These are phyloP conservation scores for Debaryomyces subglobosus DNA, from an alignment of 1,139 yeast species.

Conservation along the genomic window DNA sequence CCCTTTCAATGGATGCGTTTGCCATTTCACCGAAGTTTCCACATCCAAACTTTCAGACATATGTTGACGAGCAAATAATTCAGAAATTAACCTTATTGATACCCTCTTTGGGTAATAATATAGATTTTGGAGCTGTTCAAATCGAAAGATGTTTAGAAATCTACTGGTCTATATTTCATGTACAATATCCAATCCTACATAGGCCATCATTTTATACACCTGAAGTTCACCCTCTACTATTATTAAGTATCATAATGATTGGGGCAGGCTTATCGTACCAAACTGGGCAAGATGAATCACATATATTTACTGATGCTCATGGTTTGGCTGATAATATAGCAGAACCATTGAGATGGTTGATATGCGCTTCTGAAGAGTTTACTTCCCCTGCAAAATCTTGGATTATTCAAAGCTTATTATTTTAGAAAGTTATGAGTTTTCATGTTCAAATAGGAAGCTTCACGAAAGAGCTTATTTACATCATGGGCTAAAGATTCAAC, in stretches of 20 bases:
- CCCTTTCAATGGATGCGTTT: slow-evolving; percentile 31
- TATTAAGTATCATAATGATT: slow-evolving; percentile 54
- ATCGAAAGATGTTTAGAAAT: slow-evolving; percentile 20
- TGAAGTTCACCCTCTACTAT: slow-evolving; percentile 48
- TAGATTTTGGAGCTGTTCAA: slow-evolving; percentile 7
- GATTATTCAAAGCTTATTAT: slow-evolving; percentile 61
- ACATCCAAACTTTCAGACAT: slow-evolving; percentile 7
- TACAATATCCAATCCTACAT: slow-evolving; percentile 58
- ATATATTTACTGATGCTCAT: slow-evolving; percentile 13
- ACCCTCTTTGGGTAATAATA: slow-evolving; percentile 1
- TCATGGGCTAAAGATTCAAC: slow-evolving; percentile 67
- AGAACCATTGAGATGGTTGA: slow-evolving; percentile 57
- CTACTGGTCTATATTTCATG: slow-evolving; percentile 56
- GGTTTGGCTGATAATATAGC: slow-evolving; percentile 42
- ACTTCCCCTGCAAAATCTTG: slow-evolving; percentile 53
- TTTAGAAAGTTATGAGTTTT: slow-evolving; percentile 59
- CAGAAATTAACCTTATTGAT: slow-evolving; percentile 1
- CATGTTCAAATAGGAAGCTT: slow-evolving; percentile 40
- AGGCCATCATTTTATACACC: slow-evolving; percentile 56
- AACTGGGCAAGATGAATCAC: neutral
- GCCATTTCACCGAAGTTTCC: slow-evolving; percentile 11
- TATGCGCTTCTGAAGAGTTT: slow-evolving; percentile 54
- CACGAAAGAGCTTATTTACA: slow-evolving; percentile 71
- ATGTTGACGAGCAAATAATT: neutral
- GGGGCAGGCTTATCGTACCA: slow-evolving; percentile 40